Conservation (phyloP, 306 rosid species). For the Trifolium dubium region DNA sequence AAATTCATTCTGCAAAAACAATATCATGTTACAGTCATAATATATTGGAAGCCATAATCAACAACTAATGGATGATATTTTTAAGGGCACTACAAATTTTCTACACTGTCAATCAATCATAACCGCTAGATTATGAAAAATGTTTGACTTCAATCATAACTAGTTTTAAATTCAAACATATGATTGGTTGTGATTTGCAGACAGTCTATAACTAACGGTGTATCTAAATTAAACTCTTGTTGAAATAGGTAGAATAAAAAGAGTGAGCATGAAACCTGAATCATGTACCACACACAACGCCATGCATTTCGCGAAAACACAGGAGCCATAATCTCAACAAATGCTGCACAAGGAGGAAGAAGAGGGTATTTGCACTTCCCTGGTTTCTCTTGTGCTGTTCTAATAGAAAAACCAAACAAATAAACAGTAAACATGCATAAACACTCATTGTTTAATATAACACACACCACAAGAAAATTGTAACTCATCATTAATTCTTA, state of each 20-base stretch:
- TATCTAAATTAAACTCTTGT: not conserved
- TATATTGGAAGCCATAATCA: not conserved
- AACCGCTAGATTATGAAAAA: not conserved
- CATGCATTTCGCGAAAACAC: slow-evolving; percentile 94
- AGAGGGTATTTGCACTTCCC: slow-evolving; percentile 91
- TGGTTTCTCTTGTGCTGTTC: slow-evolving; percentile 74
- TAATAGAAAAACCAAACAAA: slow-evolving; percentile 39
- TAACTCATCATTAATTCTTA: slow-evolving; percentile 45
- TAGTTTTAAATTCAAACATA: not conserved
- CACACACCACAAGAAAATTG: slow-evolving; percentile 16
- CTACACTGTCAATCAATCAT: not conserved
- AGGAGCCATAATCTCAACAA: slow-evolving; percentile 98
- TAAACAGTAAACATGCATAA: not conserved
- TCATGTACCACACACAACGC: slow-evolving; percentile 99
- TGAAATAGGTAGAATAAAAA: not conserved
- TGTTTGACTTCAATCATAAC: not conserved
- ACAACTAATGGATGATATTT: not conserved
- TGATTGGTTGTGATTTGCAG: not conserved
- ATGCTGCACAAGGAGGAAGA: slow-evolving; percentile 97
- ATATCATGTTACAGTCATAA: slow-evolving; percentile 13
- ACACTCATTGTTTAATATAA: slow-evolving; percentile 20
- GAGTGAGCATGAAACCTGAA: slow-evolving; percentile 63
- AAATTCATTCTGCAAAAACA: slow-evolving; percentile 79
- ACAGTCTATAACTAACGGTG: not conserved
- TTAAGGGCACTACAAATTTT: not conserved